A percentile compares a stretch with the other conserved stretches of the same genome.
Evolutionary conservation across 2,329 filamentous ascomycete species (phyloP).

Genomic region (Iodosphaeria phyllophila): DNA sequence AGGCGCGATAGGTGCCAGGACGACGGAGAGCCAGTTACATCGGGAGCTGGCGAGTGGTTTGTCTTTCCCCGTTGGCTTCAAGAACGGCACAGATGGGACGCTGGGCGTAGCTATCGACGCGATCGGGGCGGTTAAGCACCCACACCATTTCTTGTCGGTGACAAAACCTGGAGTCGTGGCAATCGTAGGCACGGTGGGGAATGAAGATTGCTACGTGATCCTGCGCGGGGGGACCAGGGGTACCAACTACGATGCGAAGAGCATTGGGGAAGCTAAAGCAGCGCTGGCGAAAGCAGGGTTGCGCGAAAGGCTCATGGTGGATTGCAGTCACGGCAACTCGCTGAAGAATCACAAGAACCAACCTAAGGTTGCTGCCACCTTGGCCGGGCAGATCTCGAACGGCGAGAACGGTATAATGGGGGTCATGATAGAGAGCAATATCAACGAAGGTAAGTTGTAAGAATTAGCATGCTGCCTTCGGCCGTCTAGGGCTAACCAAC

Average conservation of each 20-base stretch:
- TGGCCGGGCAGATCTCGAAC: constrained; percentile 69
- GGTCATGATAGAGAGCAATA: constrained; percentile 97
- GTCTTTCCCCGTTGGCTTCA: constrained; percentile 97
- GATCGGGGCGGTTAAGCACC: constrained; percentile 78
- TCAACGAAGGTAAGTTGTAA: constrained; percentile 65
- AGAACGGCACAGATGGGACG: constrained; percentile 93
- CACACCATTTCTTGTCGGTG: constrained; percentile 92
- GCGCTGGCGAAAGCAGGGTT: constrained; percentile 59
- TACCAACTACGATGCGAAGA: constrained; percentile 80
- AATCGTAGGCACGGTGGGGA: constrained; percentile 85
- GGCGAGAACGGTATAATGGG: constrained; percentile 85
- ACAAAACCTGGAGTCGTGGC: constrained; percentile 92
- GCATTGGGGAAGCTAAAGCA: constrained; percentile 67
- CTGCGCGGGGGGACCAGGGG: constrained; percentile 82
- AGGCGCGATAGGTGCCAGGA: constrained; percentile 87
- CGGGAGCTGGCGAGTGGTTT: constrained; percentile 85
- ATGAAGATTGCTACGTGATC: constrained; percentile 95
- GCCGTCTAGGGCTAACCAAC: constrained; percentile 9
- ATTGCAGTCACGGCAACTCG: constrained; percentile 95
- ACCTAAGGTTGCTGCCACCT: constrained; percentile 67
- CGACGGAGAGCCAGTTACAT: constrained; percentile 90
- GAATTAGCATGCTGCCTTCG: constrained; percentile 1
- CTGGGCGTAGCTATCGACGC: constrained; percentile 85
- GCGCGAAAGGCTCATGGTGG: constrained; percentile 73
- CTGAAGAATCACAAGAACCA: constrained; percentile 95